These are phyloP conservation scores for Coriolopsis trogii DNA, from an alignment of 1,284 basidiomycete species.

Conservation along the genomic window DNA sequence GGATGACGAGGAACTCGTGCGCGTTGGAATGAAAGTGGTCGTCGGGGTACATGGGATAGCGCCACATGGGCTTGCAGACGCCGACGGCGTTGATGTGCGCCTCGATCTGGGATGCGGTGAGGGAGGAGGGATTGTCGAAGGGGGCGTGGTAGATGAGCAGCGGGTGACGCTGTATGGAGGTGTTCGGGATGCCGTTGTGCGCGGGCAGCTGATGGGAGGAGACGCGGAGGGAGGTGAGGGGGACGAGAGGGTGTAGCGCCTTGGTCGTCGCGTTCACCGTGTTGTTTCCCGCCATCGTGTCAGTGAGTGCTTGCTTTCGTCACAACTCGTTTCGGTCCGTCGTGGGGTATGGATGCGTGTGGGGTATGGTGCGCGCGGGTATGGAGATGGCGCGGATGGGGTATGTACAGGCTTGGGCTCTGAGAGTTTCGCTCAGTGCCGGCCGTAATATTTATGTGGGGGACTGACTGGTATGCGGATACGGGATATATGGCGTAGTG, in stretches of 20 bases:
- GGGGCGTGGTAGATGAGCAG: slow-evolving; percentile 32
- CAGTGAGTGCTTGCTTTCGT: background rate
- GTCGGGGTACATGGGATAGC: slow-evolving; percentile 45
- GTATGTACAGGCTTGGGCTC: background rate
- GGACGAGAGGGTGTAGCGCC: slow-evolving; percentile 22
- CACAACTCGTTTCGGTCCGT: background rate
- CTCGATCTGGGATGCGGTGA: slow-evolving; percentile 30
- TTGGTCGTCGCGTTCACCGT: slow-evolving; percentile 1
- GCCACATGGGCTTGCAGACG: slow-evolving; percentile 42
- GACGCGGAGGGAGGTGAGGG: slow-evolving; percentile 27
- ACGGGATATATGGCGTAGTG: too few species aligned
- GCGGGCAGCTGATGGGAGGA: slow-evolving; percentile 30
- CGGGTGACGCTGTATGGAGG: slow-evolving; percentile 29
- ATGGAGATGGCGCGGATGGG: background rate
- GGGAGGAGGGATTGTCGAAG: slow-evolving; percentile 25
- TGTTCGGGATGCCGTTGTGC: slow-evolving; percentile 32
- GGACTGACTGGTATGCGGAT: too few species aligned
- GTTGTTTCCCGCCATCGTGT: background rate
- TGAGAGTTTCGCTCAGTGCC: background rate
- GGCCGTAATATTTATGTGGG: background rate
- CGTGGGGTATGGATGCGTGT: background rate
- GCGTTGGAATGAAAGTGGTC: slow-evolving; percentile 47
- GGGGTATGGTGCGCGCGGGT: background rate
- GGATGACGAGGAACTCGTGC: slow-evolving; percentile 43
- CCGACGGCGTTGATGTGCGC: slow-evolving; percentile 37